Evolutionary conservation across 495 filamentous ascomycete species (phyloP), one percentile per base, ranked within the genome.

Genomic region (Endocarpon pusillum): DNA sequence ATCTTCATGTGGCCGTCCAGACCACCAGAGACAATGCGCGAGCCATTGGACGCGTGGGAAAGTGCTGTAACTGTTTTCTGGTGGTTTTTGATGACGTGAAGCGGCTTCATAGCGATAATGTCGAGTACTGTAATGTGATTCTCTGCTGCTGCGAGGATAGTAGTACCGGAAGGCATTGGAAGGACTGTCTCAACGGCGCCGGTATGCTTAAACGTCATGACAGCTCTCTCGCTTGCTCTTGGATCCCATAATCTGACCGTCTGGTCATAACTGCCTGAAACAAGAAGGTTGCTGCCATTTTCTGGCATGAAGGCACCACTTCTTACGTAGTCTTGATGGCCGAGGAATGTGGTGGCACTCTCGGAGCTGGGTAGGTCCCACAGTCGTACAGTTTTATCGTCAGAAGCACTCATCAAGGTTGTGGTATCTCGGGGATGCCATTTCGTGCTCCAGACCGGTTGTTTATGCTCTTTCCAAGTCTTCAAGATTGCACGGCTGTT

Each of bases 1-100:
- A 96, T 69, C 59, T 99, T 99, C 54, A 99, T 69, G 49, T 94
- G 89, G 10, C 91, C 91, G 53, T 99, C 89, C 21, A 99, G 61
- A 11, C 73, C 78, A 51, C 83, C 91, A 48, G 71, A 81, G 38
- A 99, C 67, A 31, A 99, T 62, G 28, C 91, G 69, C 32, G 72
- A 71, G 12, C 75, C 72, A 42, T 80, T 74, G 19, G 79, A 81
- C 0, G 84, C 89, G n/a, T 74, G 50, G 11, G 64, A 62, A 21
- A 99, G 66, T 3, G 80, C 71, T 0, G 89, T 96, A 20, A 99
- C 83, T 0, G 89, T 93, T 70, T 94, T 96, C 55, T 99, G 89
- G 53, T 99, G 91, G 48, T 85, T 94, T 35, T 78, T 73, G 27
- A 99, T 75, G 38, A 91, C 58, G 22, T 83, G 76, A 27, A 87